Base-by-base conservation (phyloP, 2,329 filamentous ascomycete genomes). In the Penicillium sp. region DNA sequence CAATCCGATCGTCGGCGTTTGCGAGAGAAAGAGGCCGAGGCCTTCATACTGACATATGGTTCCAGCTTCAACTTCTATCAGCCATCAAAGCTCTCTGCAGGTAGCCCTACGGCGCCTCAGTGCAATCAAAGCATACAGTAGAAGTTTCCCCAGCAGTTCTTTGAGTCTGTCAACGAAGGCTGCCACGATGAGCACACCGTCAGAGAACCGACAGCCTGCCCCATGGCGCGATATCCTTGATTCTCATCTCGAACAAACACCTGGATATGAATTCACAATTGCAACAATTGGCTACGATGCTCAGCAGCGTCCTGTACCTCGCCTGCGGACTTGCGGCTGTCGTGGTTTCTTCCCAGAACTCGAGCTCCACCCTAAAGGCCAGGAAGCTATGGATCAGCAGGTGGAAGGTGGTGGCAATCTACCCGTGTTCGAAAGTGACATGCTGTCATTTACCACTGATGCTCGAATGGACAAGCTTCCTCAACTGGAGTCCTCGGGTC, bases 371-470 rank as follows among this genome's bases (percentile, higher is more conserved):
- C 90, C 93, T 75, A 83, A 86, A 43, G 86, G 87, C 73, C 93
- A 94, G 74, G 78, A 84, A 35, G 89, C 90, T 3, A 81, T 86
- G 61, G 80, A 81, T 9, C 49, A 65, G 8, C 69, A 72, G 42
- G 63, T 63, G 15, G 60, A 60, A 38, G 59, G 66, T 2, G 70
- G 67, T 1, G 49, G 65, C 61, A 97, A 97, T 73, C 87, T 89
- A 5, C 65, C 77, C 7, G 76, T 84, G 1, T 96, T 85, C 70
- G 87, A 89, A 68, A 91, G 86, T 66, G 92, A 97, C 64, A 78
- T 93, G 66, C 83, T 89, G 3, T 88, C 89, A 0, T 88, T 97
- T 69, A 96, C 93, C 1, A 96, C 92, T 0, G 94, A 97, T 73
- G 85, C 85, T 9, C 85, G 93, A 45, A 96, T 96, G 91, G 83